Evolutionary conservation across 495 filamentous ascomycete species (phyloP), one percentile per base, ranked within the genome.

Genomic region (Aspergillus taichungensis): DNA sequence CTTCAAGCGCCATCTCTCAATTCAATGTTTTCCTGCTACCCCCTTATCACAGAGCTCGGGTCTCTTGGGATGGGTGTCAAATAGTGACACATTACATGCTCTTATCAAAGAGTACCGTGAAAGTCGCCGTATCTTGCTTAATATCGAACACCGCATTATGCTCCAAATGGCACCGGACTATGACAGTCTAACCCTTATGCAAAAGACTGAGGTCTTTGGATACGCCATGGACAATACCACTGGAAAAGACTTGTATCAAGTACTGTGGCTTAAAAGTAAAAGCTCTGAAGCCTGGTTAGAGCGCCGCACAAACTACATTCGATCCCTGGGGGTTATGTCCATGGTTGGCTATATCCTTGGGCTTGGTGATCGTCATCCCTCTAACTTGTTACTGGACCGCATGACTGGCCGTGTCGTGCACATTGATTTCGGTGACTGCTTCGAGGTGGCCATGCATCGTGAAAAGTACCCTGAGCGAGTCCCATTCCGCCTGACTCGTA

Each of bases 331-430:
- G 50, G 94, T 96, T 47, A 99, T 97, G 92, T 95, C 89, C n/a
- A 99, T 99, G 91, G 92, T 96, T 7, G 92, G 92, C 45, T 97
- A 99, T 59, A 95, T 99, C 56, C 84, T 99, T 34, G 92, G 92
- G 50, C 75, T 99, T 34, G 92, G 92, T 30, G 92, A 99, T 62
- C 81, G 92, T 29, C 92, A 99, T 67, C 92, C 92, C 27, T 94
- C 88, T 42, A 99, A 99, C 56, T 72, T 99, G 57, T 89, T 99
- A 80, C 79, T 99, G 30, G 92, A 97, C 66, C 82, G 87, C 14
- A 81, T 92, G 49, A 99, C 89, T 6, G 92, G 92, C 54, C 92
- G 88, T 62, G 88, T 99, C 44, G 82, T 99, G 45, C 92, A 99
- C 62, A 95, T 97, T 52, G 92, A 99, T 70, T 99, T 97, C 52